phyloP scores from a whole-genome alignment of 352 stramenopile genomes.

The Phytophthora aleatoria region DNA sequence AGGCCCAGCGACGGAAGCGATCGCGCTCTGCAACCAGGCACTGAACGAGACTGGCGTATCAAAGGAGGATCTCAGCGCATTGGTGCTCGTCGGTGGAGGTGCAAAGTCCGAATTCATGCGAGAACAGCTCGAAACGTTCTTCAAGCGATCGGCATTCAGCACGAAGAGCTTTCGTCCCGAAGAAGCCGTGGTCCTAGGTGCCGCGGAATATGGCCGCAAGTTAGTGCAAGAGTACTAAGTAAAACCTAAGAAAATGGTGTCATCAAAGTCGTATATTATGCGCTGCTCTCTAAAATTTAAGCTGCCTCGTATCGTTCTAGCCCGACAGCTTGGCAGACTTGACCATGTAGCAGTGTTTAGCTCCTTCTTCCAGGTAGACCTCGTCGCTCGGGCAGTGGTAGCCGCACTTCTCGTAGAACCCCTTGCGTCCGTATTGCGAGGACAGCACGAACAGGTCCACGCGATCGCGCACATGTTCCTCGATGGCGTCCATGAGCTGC shows the following conservation, averaged over 20 bases:
- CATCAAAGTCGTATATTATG: conserved; percentile 4
- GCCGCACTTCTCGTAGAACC: conserved; percentile 74
- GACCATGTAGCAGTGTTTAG: conserved; percentile 63
- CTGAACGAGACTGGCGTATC: conserved; percentile 43
- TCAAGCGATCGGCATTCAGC: conserved; percentile 50
- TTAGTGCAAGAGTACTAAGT: conserved; percentile 41
- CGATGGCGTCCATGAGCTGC: conserved; percentile 59
- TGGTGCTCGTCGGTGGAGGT: conserved; percentile 68
- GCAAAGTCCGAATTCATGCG: conserved; percentile 57
- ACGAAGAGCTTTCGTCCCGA: conserved; percentile 60
- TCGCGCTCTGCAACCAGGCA: conserved; percentile 39
- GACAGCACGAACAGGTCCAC: conserved; percentile 56
- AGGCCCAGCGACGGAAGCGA: conserved; percentile 35
- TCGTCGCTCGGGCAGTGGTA: conserved; percentile 56
- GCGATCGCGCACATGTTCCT: conserved; percentile 43
- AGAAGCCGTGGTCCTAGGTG: conserved; percentile 64
- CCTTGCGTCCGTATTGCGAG: conserved; percentile 59
- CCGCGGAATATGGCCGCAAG: conserved; percentile 58
- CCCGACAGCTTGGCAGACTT: conserved; percentile 31
- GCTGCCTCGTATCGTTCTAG: conserved; percentile 10
- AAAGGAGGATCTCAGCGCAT: conserved; percentile 43
- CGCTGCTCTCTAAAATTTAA: conserved; percentile 1
- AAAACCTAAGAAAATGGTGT: conserved; percentile 1
- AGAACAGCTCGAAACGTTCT: conserved; percentile 54
- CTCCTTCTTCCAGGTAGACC: conserved; percentile 58